A percentile compares a stretch with the other conserved stretches of the same genome.
These are phyloP conservation scores for Fusarium setosum DNA, from an alignment of 2,329 filamentous ascomycete species.

Conservation along the genomic window DNA sequence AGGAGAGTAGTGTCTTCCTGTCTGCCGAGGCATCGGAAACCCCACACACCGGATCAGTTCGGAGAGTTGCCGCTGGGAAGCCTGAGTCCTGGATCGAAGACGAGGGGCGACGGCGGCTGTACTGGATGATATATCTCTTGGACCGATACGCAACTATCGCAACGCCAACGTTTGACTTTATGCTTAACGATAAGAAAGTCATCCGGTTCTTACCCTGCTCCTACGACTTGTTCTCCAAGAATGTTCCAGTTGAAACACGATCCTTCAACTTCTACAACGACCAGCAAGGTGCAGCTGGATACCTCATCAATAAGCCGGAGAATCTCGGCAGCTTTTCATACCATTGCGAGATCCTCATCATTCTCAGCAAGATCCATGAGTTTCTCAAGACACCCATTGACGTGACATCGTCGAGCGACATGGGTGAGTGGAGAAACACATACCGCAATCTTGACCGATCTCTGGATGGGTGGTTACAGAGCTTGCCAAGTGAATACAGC, in stretches of 20 bases:
- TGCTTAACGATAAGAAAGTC: slow-evolving; percentile 53
- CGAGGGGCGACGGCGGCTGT: slow-evolving; percentile 54
- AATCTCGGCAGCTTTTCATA: slow-evolving; percentile 59
- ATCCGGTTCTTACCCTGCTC: slow-evolving; percentile 56
- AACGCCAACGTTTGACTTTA: slow-evolving; percentile 54
- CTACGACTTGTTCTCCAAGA: slow-evolving; percentile 57
- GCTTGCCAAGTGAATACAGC: slow-evolving; percentile 57
- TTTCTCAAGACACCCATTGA: slow-evolving; percentile 56
- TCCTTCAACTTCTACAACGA: slow-evolving; percentile 42
- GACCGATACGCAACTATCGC: slow-evolving; percentile 58
- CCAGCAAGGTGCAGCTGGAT: slow-evolving; percentile 42
- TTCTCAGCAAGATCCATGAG: slow-evolving; percentile 55
- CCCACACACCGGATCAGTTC: slow-evolving; percentile 49
- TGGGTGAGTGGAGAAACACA: slow-evolving; percentile 54
- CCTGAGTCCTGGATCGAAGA: slow-evolving; percentile 59
- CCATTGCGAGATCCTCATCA: slow-evolving; percentile 57
- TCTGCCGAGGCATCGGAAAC: slow-evolving; percentile 46
- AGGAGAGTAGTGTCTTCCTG: slow-evolving; percentile 53
- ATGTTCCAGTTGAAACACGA: slow-evolving; percentile 56
- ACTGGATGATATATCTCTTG: slow-evolving; percentile 59
- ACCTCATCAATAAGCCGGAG: slow-evolving; percentile 52
- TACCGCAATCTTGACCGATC: slow-evolving; percentile 53
- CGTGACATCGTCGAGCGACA: slow-evolving; percentile 50
- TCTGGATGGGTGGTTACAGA: slow-evolving; percentile 55
- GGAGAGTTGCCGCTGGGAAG: slow-evolving; percentile 48